A percentile compares a stretch with the other conserved stretches of the same genome.
phyloP scores from a whole-genome alignment of 2,329 filamentous ascomycete genomes.

The Pyrenochaeta sp. region DNA sequence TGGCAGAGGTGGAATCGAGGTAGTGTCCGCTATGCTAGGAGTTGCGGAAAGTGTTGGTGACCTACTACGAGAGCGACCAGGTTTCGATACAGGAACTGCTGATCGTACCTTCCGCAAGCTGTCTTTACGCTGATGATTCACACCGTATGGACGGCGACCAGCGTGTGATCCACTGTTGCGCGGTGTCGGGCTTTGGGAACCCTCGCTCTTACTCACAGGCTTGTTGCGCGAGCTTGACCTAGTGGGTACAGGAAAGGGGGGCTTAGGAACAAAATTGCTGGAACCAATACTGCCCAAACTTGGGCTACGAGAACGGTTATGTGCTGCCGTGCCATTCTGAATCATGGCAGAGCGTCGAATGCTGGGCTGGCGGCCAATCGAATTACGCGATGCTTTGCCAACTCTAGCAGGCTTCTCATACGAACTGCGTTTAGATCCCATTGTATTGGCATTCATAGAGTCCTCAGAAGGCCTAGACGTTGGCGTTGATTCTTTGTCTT shows the following conservation, averaged over 20 bases:
- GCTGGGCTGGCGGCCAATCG: slow-evolving; percentile 57
- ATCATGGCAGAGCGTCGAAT: slow-evolving; percentile 84
- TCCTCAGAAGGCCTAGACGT: slow-evolving; percentile 42
- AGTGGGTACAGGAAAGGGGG: slow-evolving; percentile 91
- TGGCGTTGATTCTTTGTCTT: slow-evolving; percentile 50
- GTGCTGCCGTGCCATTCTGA: slow-evolving; percentile 77
- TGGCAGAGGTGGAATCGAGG: slow-evolving; percentile 75
- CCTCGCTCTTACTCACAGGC: slow-evolving; percentile 75
- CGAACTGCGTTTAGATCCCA: slow-evolving; percentile 38
- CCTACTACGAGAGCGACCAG: slow-evolving; percentile 54
- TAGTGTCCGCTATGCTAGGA: slow-evolving; percentile 73
- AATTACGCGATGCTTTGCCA: slow-evolving; percentile 41
- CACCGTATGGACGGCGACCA: slow-evolving; percentile 51
- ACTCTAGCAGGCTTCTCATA: slow-evolving; percentile 49
- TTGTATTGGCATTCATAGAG: slow-evolving; percentile 29
- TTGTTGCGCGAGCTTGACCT: slow-evolving; percentile 85
- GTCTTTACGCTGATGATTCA: slow-evolving; percentile 61
- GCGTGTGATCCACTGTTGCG: slow-evolving; percentile 53
- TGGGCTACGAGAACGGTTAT: slow-evolving; percentile 72
- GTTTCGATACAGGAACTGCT: slow-evolving; percentile 72
- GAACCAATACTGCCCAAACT: slow-evolving; percentile 66
- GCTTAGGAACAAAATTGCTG: slow-evolving; percentile 56
- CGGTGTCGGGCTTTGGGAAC: slow-evolving; percentile 77
- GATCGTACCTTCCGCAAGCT: slow-evolving; percentile 84
- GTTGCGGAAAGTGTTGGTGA: slow-evolving; percentile 72